Conservation (phyloP, 1,284 basidiomycete genomes). For the Cryptococcus floricola region DNA sequence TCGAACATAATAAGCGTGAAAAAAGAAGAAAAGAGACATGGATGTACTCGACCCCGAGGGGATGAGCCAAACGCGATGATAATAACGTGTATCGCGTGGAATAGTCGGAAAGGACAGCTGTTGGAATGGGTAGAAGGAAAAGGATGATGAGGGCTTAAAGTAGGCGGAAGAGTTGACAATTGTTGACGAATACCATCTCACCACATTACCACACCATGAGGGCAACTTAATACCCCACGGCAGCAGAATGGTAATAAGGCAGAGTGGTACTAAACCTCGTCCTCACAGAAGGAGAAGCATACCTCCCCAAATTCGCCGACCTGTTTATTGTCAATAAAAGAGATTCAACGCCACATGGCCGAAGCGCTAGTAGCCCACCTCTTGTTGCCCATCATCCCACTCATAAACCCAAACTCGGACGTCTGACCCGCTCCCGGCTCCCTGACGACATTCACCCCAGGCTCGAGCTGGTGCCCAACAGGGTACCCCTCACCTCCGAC, state of each 20-base stretch:
- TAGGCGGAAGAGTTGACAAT: constrained; percentile 2
- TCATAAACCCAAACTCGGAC: constrained; percentile 4
- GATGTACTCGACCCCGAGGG: neutral
- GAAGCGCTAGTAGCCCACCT: constrained; percentile 16
- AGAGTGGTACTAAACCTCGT: neutral
- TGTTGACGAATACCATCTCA: neutral
- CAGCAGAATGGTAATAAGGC: neutral
- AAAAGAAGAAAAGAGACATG: constrained; percentile 5
- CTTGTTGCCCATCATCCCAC: constrained; percentile 4
- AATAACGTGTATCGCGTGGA: constrained; percentile 1
- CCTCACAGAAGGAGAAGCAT: neutral
- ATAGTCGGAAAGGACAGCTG: neutral
- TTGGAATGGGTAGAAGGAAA: neutral
- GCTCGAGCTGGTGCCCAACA: constrained; percentile 12
- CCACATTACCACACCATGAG: too few relatives aligned
- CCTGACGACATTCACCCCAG: constrained; percentile 17
- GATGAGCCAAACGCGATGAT: neutral
- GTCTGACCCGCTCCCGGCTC: neutral
- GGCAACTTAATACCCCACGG: neutral
- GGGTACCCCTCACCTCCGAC: neutral
- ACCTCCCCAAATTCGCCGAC: neutral
- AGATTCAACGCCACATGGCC: constrained; percentile 4
- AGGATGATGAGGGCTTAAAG: neutral
- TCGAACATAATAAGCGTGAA: neutral
- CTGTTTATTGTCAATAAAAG: too few relatives aligned